Base-by-base conservation (phyloP, 768 basidiomycete genomes). In the Leccinum disarticulatum region DNA sequence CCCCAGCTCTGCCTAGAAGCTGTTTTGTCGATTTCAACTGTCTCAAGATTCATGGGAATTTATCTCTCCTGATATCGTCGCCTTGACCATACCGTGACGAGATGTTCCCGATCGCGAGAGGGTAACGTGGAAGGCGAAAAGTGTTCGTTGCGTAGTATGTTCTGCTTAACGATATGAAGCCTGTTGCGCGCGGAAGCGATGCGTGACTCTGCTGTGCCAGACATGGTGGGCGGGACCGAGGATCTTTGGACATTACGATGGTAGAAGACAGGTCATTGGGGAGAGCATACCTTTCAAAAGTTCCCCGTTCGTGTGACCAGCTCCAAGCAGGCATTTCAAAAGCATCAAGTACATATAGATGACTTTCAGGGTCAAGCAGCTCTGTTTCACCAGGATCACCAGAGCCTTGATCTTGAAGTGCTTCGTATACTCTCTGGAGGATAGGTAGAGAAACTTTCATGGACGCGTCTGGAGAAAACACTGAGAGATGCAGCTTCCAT, bases 1-100 rank as follows among this genome's bases (percentile, higher is more conserved):
- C 85, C 17, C 93, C 90, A 25, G 91, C 84, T 51, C 97, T 83
- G 17, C 97, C 97, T 3, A 98, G 80, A 9, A 99, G 81, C 71
- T 99, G 96, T 73, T 98, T 97, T 5, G 94, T 98, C 2, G 97
- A 96, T 67, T 88, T 93, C 19, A 99, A 79, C 95, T 96, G 70
- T 31, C 48, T 52, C 56, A 61, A 48, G 31, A 27, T 52, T 62
- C 46, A 61, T 66, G 64, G 60, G 69, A 63, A 66, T 56, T 54
- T 50, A 62, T 52, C 56, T 50, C 54, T 58, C 35, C 25, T 27
- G 52, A 61, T 52, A 62, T 54, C 50, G 59, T 43, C 59, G 58
- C 55, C 54, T 49, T 63, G 58, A 57, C 61, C 86, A 64, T 68
- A 93, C 93, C 62, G 96, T 97, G 50, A 98, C 87, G 57, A 97